These are phyloP conservation scores for Prinsepia uniflora DNA, from an alignment of 306 rosid genomes.

Conservation along the genomic window DNA sequence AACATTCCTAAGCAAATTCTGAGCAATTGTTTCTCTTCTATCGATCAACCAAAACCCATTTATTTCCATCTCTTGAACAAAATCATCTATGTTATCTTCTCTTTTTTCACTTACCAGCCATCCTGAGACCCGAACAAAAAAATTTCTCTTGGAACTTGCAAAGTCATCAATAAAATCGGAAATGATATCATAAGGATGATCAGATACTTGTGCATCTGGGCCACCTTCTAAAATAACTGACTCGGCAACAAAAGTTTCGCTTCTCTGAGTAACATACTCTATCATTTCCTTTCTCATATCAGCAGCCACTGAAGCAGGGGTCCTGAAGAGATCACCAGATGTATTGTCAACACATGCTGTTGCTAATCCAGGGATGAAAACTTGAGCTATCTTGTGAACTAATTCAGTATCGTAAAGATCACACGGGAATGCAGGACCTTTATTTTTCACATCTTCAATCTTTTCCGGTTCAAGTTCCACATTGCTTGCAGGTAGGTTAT, in stretches of 20 bases:
- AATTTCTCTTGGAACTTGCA: constrained; percentile 54
- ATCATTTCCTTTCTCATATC: constrained; percentile 78
- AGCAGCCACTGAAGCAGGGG: constrained; percentile 65
- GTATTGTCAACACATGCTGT: constrained; percentile 79
- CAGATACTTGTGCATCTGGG: constrained; percentile 44
- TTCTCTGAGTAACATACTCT: constrained; percentile 54
- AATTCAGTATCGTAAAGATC: constrained; percentile 59
- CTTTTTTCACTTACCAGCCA: constrained; percentile 75
- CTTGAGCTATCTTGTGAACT: constrained; percentile 69
- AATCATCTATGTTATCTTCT: constrained; percentile 86
- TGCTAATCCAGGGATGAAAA: constrained; percentile 68
- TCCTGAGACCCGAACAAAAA: constrained; percentile 66
- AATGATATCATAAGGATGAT: constrained; percentile 67
- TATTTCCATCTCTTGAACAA: constrained; percentile 68
- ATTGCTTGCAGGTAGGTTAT: constrained; percentile 43
- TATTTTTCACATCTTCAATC: constrained; percentile 53
- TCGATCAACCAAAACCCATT: constrained; percentile 67
- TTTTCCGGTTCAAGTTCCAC: constrained; percentile 51
- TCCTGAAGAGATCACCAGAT: constrained; percentile 57
- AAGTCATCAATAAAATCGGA: constrained; percentile 76
- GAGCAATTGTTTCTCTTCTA: constrained; percentile 49
- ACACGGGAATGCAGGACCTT: constrained; percentile 45
- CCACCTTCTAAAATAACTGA: constrained; percentile 55
- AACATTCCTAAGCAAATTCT: constrained; percentile 55
- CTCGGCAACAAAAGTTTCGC: constrained; percentile 70